Evolutionary conservation across 441 rosid genomes (phyloP), one percentile per base, ranked within the genome.

Genomic region (Kokia cookei): DNA sequence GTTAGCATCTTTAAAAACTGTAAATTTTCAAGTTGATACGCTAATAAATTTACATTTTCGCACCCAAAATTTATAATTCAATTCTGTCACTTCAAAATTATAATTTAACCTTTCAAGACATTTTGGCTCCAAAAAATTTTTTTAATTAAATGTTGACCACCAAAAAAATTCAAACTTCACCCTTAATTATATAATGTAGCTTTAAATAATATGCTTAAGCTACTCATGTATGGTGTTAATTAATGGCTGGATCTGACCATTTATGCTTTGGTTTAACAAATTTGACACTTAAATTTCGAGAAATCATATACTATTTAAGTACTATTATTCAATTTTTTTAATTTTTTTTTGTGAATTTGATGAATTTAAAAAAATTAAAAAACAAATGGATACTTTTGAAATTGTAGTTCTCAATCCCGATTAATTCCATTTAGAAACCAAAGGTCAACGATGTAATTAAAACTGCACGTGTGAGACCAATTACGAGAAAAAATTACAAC

Each of bases 391-490:
- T 3, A 54, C 27, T 19, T 37, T 6, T 65, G 51, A 22, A 60
- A 13, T 19, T 67, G 53, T 40, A 61, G 51, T 59, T 72, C 76
- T 75, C 84, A 40, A 80, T 72, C 76, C 77, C 84, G 32, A 80
- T 66, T 57, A 80, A 76, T 78, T 84, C 72, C 65, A 27, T 62
- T 73, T 43, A 47, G 24, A 62, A 72, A 17, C 54, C 57, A 59
- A 54, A 50, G 57, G 84, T 82, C 86, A 80, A 80, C 77, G 57
- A 27, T 70, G 77, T 26, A 78, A 78, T 75, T 80, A 78, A 53
- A 80, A 45, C 50, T 61, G 79, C 82, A 82, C 75, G 82, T 80
- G 85, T 35, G 78, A 62, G 78, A 50, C 63, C 47, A 73, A 75
- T 73, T 77, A 73, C 62, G 55, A 67, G 74, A 71, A 59, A 71